Percentiles rank a stretch among this genome's conserved stretches.
phyloP scores from a whole-genome alignment of 208 protist genomes.

The Leishmania gerbilli region DNA sequence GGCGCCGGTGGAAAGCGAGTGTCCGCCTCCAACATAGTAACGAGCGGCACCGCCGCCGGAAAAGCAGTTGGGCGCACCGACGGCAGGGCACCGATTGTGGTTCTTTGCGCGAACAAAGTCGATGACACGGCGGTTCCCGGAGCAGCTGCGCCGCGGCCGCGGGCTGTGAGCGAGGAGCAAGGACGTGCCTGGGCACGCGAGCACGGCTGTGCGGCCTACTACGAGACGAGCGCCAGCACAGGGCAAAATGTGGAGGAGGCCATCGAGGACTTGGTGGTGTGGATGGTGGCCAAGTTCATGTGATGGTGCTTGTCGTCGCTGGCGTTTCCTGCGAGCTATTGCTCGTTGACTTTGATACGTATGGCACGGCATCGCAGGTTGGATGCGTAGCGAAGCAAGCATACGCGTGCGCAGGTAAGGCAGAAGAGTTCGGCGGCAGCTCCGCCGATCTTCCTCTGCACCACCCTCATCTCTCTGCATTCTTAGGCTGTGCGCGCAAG shows the following conservation, averaged over 20 bases:
- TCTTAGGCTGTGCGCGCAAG: background rate
- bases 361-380: background rate
- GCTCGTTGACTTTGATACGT: background rate
- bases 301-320: constrained; percentile 13
- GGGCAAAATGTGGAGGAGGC: constrained; percentile 49
- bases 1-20: constrained; percentile 15
- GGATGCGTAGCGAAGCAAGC: background rate
- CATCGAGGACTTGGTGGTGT: constrained; percentile 66
- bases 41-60: constrained; percentile 44
- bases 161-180: constrained; percentile 58
- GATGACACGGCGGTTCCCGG: constrained; percentile 37
- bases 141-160: constrained; percentile 18
- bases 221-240: constrained; percentile 72
- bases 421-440: background rate
- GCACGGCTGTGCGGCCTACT: constrained; percentile 68
- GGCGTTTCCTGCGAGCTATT: background rate
- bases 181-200: constrained; percentile 62
- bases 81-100: constrained; percentile 36
- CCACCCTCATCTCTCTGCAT: background rate
- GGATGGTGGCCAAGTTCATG: constrained; percentile 63
- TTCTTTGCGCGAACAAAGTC: constrained; percentile 76
- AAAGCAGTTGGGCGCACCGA: constrained; percentile 39
- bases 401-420: background rate
- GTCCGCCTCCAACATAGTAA: constrained; percentile 27
- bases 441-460: constrained; percentile 4